phyloP scores from a whole-genome alignment of 768 basidiomycete species.

The Leccinum truebloodii region DNA sequence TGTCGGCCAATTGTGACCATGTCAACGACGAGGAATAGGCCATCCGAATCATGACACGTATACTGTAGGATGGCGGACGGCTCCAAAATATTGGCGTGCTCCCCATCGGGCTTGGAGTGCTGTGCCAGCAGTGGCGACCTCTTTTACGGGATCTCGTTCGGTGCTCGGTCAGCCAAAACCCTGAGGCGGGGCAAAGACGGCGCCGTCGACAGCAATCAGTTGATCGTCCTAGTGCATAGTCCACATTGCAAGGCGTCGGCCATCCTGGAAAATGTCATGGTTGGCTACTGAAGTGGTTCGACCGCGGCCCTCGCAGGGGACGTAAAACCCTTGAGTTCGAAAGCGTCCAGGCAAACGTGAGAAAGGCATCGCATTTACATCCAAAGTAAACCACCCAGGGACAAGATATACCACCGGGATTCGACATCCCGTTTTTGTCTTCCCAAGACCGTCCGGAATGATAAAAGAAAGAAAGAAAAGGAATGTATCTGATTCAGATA shows the following conservation, averaged over 20 bases:
- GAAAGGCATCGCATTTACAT: neutral
- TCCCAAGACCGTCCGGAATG: neutral
- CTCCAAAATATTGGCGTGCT: neutral
- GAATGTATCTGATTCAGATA: conserved; percentile 3
- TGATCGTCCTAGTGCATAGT: neutral
- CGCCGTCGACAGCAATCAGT: neutral
- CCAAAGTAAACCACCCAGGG: neutral
- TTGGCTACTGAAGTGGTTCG: no score
- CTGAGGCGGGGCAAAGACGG: neutral
- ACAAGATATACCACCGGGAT: neutral
- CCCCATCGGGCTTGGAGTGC: neutral
- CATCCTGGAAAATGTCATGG: no score
- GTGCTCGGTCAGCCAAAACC: neutral
- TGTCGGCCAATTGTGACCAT: neutral
- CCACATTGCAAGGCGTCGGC: no score
- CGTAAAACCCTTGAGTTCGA: neutral
- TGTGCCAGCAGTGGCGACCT: neutral
- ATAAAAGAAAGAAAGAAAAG: neutral
- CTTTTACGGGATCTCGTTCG: no score
- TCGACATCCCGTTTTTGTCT: neutral
- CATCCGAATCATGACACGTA: neutral
- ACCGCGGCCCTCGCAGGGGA: no score
- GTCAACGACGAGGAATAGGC: neutral
- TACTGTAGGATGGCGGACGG: neutral
- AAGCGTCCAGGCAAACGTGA: neutral